These are phyloP conservation scores for Fusarium napiforme DNA, from an alignment of 2,329 filamentous ascomycete species.

Conservation along the genomic window DNA sequence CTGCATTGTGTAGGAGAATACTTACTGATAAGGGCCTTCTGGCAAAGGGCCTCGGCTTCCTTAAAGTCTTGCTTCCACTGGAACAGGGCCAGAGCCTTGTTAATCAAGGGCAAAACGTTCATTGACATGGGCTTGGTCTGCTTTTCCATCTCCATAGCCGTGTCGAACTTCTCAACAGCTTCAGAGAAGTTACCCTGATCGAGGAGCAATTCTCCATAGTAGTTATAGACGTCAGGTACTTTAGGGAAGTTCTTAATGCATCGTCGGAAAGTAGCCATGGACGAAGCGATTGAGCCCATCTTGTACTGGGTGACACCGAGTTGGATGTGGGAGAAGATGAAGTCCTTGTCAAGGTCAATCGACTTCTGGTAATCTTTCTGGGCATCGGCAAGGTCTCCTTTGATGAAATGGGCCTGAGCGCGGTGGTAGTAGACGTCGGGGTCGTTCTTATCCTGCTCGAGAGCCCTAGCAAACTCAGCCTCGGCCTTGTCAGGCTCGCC, in stretches of 20 bases:
- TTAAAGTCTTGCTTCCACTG: constrained; percentile 98
- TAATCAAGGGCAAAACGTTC: constrained; percentile 97
- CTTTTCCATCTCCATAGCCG: constrained; percentile 98
- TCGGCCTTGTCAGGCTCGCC: constrained; percentile 88
- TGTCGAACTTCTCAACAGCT: constrained; percentile 97
- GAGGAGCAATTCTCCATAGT: constrained; percentile 95
- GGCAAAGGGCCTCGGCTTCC: constrained; percentile 94
- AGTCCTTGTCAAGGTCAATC: constrained; percentile 93
- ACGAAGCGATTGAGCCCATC: constrained; percentile 97
- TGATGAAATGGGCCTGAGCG: constrained; percentile 97
- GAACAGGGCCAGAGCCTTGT: constrained; percentile 96
- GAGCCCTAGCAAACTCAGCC: constrained; percentile 86
- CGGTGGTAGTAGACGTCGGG: constrained; percentile 99
- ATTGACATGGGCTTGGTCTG: constrained; percentile 92
- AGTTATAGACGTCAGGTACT: constrained; percentile 98
- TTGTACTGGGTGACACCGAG: constrained; percentile 99
- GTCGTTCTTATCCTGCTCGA: constrained; percentile 85
- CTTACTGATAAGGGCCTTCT: constrained; percentile 96
- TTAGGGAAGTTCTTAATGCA: constrained; percentile 99
- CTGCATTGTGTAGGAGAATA: constrained; percentile 39
- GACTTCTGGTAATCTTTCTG: constrained; percentile 99
- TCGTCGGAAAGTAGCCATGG: constrained; percentile 96
- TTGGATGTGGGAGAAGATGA: constrained; percentile 99
- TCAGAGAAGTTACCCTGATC: constrained; percentile 97
- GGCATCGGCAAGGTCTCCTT: constrained; percentile 89